Conservation (phyloP, 2,329 filamentous ascomycete genomes). For the Fusarium siculi region DNA sequence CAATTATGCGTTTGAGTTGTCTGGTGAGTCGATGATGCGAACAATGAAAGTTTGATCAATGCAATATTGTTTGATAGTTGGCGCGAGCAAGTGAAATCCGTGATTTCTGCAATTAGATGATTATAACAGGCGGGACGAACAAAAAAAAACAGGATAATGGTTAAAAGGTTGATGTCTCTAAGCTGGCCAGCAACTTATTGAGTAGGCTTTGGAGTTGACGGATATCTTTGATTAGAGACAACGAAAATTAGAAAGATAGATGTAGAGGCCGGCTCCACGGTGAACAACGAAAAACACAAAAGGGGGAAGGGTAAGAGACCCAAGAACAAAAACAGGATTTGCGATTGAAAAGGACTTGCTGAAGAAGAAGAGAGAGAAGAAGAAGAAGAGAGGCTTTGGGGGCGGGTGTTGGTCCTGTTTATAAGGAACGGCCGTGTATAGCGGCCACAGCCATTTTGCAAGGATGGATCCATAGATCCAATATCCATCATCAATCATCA, state of each 20-base stretch:
- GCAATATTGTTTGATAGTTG: slow-evolving; percentile 47
- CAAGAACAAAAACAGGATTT: slow-evolving; percentile 62
- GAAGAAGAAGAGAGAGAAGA: slow-evolving; percentile 63
- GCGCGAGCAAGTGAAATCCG: slow-evolving; percentile 67
- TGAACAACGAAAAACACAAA: slow-evolving; percentile 53
- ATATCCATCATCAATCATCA: not conserved
- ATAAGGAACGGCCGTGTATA: slow-evolving; percentile 40
- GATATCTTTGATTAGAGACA: slow-evolving; percentile 43
- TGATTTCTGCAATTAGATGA: slow-evolving; percentile 58
- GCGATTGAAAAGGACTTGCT: slow-evolving; percentile 71
- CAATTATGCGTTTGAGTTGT: slow-evolving; percentile 38
- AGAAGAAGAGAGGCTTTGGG: slow-evolving; percentile 39
- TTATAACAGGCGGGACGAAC: slow-evolving; percentile 44
- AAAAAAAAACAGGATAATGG: slow-evolving; percentile 22
- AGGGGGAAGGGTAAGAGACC: slow-evolving; percentile 51
- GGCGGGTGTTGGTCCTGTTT: slow-evolving; percentile 50
- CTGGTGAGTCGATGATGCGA: slow-evolving; percentile 47
- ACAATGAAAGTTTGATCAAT: slow-evolving; percentile 16
- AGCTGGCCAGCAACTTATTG: slow-evolving; percentile 56
- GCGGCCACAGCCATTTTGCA: slow-evolving; percentile 15
- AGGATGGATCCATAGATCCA: not conserved
- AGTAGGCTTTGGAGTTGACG: slow-evolving; percentile 29
- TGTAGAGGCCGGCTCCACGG: slow-evolving; percentile 67
- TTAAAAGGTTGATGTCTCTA: slow-evolving; percentile 45
- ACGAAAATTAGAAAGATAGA: slow-evolving; percentile 49